Evolutionary conservation across 2,329 filamentous ascomycete species (phyloP).

Genomic region (Cytospora mali): DNA sequence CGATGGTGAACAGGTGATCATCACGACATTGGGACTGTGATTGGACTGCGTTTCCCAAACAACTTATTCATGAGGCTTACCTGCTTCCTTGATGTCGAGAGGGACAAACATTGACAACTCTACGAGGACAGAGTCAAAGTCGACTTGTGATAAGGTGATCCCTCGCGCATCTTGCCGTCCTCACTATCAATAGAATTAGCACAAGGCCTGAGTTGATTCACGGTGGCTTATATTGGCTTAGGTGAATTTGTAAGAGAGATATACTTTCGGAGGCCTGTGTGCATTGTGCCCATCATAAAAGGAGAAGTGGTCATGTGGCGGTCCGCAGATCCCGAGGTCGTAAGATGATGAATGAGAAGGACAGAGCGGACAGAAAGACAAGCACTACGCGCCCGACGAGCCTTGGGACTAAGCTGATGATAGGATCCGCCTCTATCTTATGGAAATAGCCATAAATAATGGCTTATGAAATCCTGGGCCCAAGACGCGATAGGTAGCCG

Average conservation of each 20-base stretch:
- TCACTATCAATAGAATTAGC: constrained; percentile 34
- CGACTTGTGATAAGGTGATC: constrained; percentile 36
- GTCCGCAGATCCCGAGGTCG: constrained; percentile 28
- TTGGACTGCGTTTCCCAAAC: constrained; percentile 44
- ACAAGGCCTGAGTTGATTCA: constrained; percentile 40
- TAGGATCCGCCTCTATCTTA: constrained; percentile 14
- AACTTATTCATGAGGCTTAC: constrained; percentile 36
- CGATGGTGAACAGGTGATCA: constrained; percentile 36
- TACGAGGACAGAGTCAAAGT: constrained; percentile 32
- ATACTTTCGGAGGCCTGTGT: constrained; percentile 42
- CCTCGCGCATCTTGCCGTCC: constrained; percentile 35
- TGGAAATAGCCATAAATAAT: not conserved
- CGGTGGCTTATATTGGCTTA: constrained; percentile 43
- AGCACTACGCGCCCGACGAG: constrained; percentile 14
- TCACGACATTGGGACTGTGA: constrained; percentile 40
- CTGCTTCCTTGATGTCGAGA: constrained; percentile 35
- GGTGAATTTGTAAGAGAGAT: constrained; percentile 35
- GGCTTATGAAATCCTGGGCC: not conserved
- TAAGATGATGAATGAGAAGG: constrained; percentile 7
- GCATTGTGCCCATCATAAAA: constrained; percentile 46
- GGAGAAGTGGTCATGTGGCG: constrained; percentile 39
- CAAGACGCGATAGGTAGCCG: not conserved
- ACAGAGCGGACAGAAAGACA: constrained; percentile 9
- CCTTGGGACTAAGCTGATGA: constrained; percentile 17
- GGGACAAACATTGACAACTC: constrained; percentile 38